Evolutionary conservation across 225 moss, liverwort and hornwort species (phyloP).

Genomic region (Polytrichum commune): DNA sequence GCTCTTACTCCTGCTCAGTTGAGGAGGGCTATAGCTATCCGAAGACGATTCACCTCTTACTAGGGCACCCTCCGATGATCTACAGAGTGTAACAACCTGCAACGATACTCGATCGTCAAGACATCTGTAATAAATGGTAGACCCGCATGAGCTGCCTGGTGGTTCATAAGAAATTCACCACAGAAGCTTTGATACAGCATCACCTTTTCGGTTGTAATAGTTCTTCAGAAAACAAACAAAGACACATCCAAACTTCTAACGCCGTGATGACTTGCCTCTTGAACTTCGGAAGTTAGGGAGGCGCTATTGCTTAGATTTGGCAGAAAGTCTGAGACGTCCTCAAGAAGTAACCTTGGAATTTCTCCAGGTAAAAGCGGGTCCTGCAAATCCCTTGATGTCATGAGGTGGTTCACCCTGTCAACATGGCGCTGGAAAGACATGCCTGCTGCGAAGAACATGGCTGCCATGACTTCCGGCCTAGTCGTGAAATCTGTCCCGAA

Average conservation of each 20-base stretch:
- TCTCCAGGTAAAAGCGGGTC: slow-evolving; percentile 33
- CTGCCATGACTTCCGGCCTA: slow-evolving; percentile 64
- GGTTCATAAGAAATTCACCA: background rate
- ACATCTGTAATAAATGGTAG: background rate
- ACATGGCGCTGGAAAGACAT: slow-evolving; percentile 71
- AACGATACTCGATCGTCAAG: background rate
- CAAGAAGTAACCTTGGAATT: slow-evolving; percentile 37
- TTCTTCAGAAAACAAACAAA: background rate
- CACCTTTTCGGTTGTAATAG: background rate
- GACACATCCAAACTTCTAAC: background rate
- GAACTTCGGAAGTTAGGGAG: slow-evolving; percentile 35
- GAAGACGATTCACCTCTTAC: slow-evolving; percentile 40
- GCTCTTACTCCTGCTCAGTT: slow-evolving; percentile 25
- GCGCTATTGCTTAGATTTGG: slow-evolving; percentile 33
- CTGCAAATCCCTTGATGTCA: slow-evolving; percentile 36
- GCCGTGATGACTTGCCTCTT: slow-evolving; percentile 9
- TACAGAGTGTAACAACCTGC: slow-evolving; percentile 52
- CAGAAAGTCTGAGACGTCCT: slow-evolving; percentile 24
- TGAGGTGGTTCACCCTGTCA: slow-evolving; percentile 33
- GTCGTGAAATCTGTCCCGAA: slow-evolving; percentile 19
- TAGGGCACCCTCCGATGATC: slow-evolving; percentile 29
- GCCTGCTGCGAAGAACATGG: slow-evolving; percentile 76
- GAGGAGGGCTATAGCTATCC: slow-evolving; percentile 34
- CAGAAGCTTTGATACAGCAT: background rate
- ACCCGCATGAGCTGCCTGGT: background rate